Evolutionary conservation across 345 rosid genomes (phyloP).

Genomic region (Cardamine resedifolia): DNA sequence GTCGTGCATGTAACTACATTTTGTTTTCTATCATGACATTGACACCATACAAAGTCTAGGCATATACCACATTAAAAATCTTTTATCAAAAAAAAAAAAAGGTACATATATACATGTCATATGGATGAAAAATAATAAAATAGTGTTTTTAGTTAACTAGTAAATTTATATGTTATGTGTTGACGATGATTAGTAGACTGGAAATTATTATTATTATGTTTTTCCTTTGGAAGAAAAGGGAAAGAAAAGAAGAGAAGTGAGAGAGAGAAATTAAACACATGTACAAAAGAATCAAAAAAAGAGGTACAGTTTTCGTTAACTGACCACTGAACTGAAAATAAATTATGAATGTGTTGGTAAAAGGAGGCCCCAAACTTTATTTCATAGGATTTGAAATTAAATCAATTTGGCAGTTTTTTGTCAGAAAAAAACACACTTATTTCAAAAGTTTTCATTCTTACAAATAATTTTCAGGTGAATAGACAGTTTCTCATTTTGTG

Average conservation of each 20-base stretch:
- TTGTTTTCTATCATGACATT: neutral
- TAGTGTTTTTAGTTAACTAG: neutral
- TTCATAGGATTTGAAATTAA: constrained; percentile 46
- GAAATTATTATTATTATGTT: too few relatives aligned
- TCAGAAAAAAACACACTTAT: constrained; percentile 18
- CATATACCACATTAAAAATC: neutral
- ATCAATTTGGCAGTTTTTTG: constrained; percentile 36
- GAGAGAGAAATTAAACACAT: constrained; percentile 25
- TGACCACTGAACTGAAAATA: constrained; percentile 38
- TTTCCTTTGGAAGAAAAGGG: neutral
- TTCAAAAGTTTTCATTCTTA: constrained; percentile 16
- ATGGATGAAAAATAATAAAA: neutral
- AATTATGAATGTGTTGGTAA: constrained; percentile 40
- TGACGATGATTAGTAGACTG: neutral
- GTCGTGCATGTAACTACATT: neutral
- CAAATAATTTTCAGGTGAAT: constrained; percentile 33
- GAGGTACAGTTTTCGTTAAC: constrained; percentile 39
- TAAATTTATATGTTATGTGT: neutral
- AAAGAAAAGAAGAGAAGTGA: neutral
- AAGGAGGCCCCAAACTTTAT: constrained; percentile 24
- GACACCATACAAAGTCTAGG: neutral
- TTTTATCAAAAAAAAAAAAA: too few relatives aligned
- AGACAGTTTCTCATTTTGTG: constrained; percentile 35
- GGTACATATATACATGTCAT: neutral
- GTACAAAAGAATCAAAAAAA: constrained; percentile 30